phyloP scores from a whole-genome alignment of 441 rosid genomes.

The Bruguiera hainesii region DNA sequence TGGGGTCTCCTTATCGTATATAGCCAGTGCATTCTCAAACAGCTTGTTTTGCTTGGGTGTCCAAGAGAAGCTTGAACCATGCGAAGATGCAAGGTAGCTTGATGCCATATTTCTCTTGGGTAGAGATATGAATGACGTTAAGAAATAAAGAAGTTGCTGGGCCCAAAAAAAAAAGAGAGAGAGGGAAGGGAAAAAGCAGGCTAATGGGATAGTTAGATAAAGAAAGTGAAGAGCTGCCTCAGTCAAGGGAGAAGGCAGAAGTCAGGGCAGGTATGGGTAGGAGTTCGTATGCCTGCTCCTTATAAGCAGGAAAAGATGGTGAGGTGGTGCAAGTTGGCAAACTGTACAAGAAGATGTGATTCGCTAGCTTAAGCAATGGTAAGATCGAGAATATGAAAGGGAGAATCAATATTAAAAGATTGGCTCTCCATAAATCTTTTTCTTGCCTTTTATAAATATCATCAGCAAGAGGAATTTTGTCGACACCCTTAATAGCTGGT shows the following conservation, averaged over 20 bases:
- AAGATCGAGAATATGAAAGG: conserved; percentile 12
- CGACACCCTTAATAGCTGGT: conserved; percentile 31
- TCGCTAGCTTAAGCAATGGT: conserved; percentile 31
- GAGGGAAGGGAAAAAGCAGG: no score
- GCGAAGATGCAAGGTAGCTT: conserved; percentile 38
- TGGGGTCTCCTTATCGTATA: conserved; percentile 49
- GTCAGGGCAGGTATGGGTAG: conserved; percentile 38
- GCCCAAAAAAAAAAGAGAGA: background rate
- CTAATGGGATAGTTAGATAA: background rate
- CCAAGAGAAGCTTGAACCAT: conserved; percentile 62
- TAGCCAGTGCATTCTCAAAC: conserved; percentile 84
- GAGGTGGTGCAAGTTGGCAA: conserved; percentile 55
- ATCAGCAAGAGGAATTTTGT: conserved; percentile 32
- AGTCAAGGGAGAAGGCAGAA: conserved; percentile 30
- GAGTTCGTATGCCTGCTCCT: conserved; percentile 40
- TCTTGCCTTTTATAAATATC: conserved; percentile 32
- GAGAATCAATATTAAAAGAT: conserved; percentile 28
- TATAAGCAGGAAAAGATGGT: conserved; percentile 41
- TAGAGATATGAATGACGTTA: background rate
- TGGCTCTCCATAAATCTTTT: conserved; percentile 25
- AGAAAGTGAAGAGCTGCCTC: conserved; percentile 21
- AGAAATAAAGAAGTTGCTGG: background rate
- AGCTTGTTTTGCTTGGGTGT: conserved; percentile 81
- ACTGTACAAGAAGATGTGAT: conserved; percentile 29
- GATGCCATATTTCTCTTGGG: conserved; percentile 43